Evolutionary conservation across 768 basidiomycete species (phyloP), one percentile per base, ranked within the genome.

Genomic region (Kwoniella newhampshirensis): DNA sequence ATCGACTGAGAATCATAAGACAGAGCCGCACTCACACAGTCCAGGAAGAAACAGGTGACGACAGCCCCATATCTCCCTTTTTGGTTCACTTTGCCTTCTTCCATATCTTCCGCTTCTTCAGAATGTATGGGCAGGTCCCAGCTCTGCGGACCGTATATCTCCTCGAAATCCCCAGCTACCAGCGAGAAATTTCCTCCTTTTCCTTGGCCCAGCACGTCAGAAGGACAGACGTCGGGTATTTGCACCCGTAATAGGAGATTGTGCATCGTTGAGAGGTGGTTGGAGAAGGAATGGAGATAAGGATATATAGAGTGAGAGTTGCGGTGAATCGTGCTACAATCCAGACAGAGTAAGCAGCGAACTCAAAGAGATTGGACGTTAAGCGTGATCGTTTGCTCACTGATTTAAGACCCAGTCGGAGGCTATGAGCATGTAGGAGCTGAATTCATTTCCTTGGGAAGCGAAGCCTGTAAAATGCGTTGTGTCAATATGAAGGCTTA

Each of bases 11-110:
- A n/a, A n/a, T n/a, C n/a, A n/a, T n/a, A n/a, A n/a, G n/a, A n/a
- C n/a, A n/a, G n/a, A n/a, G n/a, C n/a, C n/a, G n/a, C 1, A 67
- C 82, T 60, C 64, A 91, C 91, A 3, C 92, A 96, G 70, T 99
- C 93, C 47, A 98, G 86, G 80, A 97, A 98, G 81, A 97, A 98
- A 73, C 91, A 97, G 1, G 92, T 97, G 62, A 96, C 75, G 6
- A 98, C 82, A 0, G 88, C 88, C 63, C 94, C 85, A 91, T 91
- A 98, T 64, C 83, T 76, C 12, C 87, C 89, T 2, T 82, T 78
- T 48, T 91, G 88, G 3, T 54, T 37, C 59, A 87, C 85, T 27
- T 80, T 77, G 11, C 81, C 77, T 37, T 79, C 77, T 13, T 58
- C 56, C 20, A 42, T 21, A 25, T 41, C 50, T 17, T 51, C 36